Conservation (phyloP, 176 grass and related monocot species). For the Neostapfia colusana region DNA sequence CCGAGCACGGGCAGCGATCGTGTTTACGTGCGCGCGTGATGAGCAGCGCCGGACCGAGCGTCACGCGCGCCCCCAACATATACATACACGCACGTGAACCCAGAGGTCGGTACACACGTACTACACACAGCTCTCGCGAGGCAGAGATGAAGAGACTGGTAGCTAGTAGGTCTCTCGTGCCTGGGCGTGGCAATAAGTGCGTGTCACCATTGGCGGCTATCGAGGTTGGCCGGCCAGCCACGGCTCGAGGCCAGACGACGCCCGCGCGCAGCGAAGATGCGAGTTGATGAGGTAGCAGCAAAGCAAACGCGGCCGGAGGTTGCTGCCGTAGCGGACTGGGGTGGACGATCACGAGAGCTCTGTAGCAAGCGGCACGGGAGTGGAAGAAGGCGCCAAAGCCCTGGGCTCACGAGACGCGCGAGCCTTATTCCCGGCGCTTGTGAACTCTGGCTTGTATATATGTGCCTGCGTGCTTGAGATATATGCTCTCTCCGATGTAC, state of each 20-base stretch:
- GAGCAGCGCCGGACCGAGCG: not conserved
- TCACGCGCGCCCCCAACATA: not conserved
- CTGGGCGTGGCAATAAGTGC: not conserved
- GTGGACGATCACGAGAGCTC: constrained; percentile 36
- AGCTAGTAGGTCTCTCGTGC: not conserved
- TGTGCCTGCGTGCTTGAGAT: not conserved
- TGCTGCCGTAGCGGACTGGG: not conserved
- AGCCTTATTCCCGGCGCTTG: constrained; percentile 47
- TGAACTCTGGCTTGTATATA: constrained; percentile 32
- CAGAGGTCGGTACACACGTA: no score
- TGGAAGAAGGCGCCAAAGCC: constrained; percentile 34
- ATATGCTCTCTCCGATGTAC: constrained; percentile 4
- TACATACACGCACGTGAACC: not conserved
- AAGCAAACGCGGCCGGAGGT: not conserved
- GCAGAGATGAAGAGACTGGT: not conserved
- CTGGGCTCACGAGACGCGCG: constrained; percentile 37
- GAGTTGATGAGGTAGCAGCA: not conserved
- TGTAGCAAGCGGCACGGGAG: not conserved
- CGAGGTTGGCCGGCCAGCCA: not conserved
- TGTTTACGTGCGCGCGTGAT: not conserved
- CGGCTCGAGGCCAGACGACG: not conserved
- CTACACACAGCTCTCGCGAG: no score
- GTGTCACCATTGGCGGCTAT: not conserved
- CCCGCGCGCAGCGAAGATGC: not conserved
- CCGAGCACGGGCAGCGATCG: not conserved